Base-by-base conservation (phyloP, 1,284 basidiomycete species). In the Melampsora americana region DNA sequence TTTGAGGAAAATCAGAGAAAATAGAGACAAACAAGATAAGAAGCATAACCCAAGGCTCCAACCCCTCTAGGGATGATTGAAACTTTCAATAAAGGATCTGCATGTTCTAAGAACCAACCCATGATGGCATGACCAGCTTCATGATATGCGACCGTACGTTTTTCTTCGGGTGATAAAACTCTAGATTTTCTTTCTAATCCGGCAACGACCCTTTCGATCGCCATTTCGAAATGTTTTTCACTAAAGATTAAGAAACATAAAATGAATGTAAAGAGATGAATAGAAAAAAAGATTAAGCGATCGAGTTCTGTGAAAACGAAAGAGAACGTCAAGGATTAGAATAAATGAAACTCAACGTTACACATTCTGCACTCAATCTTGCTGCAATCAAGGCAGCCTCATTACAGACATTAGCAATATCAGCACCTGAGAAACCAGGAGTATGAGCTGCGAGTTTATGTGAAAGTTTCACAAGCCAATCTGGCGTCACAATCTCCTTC, bases 81-180 rank as follows among this genome's bases (percentile, higher is more conserved):
- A 74, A 99, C 95, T 85, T 98, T 98, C 79, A 98, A 88, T 68
- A 99, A 84, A 50, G 96, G 96, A 83, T 98, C 94, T 71, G 95
- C 95, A 80, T 95, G 92, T 85, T 98, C 93, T 79, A 98, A 84
- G 87, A 93, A 98, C 95, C 96, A 99, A 23, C 95, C 95, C 81
- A 93, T 95, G 66, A 99, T 90, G 30, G 96, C 95, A 84, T 99
- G 95, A 0, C 95, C 96, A 44, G 96, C 96, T 86, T 99, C 96
- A 83, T 99, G 96, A 83, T 99, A 98, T 2, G 96, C 96, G 44
- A 99, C 95, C 0, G 92, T 98, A 85, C 90, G 95, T 89, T 99
- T 99, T 87, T 99, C 96, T 80, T 97, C 92, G 53, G 90, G 88
- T 80, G 91, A 94, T 66, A 99, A 86, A 53, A 99, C 91, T 78